These are phyloP conservation scores for Daldinia vernicosa DNA, from an alignment of 495 filamentous ascomycete species.

Conservation along the genomic window DNA sequence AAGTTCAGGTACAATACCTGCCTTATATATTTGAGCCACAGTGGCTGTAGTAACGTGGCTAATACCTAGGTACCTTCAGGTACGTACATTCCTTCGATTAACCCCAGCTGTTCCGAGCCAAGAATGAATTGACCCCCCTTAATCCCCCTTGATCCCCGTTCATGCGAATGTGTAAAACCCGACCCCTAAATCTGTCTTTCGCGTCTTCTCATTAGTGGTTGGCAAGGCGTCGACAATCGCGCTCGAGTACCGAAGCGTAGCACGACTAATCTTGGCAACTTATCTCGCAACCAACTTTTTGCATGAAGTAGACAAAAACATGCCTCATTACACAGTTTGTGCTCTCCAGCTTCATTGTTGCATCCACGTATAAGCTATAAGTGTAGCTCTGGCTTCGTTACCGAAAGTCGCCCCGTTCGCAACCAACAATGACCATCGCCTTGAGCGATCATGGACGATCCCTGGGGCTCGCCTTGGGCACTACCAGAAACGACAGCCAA, in stretches of 20 bases:
- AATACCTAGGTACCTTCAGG: not conserved
- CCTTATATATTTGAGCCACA: not conserved
- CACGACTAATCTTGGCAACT: constrained; percentile 30
- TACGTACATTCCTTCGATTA: not conserved
- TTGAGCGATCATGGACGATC: constrained; percentile 62
- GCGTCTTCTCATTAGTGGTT: constrained; percentile 1
- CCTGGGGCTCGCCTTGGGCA: constrained; percentile 64
- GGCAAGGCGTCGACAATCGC: constrained; percentile 23
- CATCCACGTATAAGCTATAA: constrained; percentile 10
- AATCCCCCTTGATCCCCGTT: constrained; percentile 21
- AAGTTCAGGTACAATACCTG: too few relatives aligned
- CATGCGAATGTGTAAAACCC: constrained; percentile 17
- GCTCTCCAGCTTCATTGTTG: constrained; percentile 9
- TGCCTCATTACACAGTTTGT: constrained; percentile 8
- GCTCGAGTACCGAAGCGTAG: constrained; percentile 19
- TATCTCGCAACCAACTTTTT: constrained; percentile 16
- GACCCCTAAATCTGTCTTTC: constrained; percentile 29
- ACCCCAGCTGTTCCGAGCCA: constrained; percentile 28
- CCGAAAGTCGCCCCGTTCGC: constrained; percentile 17
- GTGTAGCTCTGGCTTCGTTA: not conserved
- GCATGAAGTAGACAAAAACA: constrained; percentile 8
- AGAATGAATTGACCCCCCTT: too few relatives aligned
- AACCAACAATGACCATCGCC: constrained; percentile 41
- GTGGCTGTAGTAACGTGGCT: not conserved
- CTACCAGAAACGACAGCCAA: constrained; percentile 47